Percentiles rank a stretch among this genome's conserved stretches.
These are phyloP conservation scores for Fusarium brevicatenulatum DNA, from an alignment of 2,329 filamentous ascomycete genomes.

Conservation along the genomic window DNA sequence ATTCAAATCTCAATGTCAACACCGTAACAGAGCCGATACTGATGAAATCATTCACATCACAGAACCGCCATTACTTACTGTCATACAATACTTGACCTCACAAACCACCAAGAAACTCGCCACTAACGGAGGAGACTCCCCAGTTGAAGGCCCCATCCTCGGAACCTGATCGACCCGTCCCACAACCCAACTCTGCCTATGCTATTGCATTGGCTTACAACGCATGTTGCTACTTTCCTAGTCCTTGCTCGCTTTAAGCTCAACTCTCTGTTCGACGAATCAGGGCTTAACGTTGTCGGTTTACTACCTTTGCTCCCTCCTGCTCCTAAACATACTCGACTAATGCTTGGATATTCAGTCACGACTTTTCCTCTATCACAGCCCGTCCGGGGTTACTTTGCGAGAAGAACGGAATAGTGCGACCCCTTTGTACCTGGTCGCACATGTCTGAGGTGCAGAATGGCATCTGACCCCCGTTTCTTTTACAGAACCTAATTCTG, in stretches of 20 bases:
- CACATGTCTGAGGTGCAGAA: neutral
- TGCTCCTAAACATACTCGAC: conserved; percentile 4
- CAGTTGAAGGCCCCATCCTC: neutral
- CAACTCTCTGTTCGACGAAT: conserved; percentile 13
- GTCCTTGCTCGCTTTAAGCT: conserved; percentile 23
- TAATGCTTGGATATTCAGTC: conserved; percentile 12
- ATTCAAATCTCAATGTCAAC: neutral
- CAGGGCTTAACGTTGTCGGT: conserved; percentile 6
- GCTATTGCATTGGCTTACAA: conserved; percentile 23
- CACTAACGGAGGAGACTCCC: conserved; percentile 16
- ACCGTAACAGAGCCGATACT: neutral
- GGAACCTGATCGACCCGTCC: conserved; percentile 17
- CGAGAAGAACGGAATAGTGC: neutral
- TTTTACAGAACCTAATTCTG: conserved; percentile 8
- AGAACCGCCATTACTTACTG: neutral
- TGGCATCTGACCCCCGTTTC: neutral
- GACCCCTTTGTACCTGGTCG: conserved; percentile 1
- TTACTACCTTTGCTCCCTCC: conserved; percentile 3
- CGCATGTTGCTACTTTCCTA: conserved; percentile 13
- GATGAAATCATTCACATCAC: conserved; percentile 3
- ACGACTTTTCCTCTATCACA: conserved; percentile 6
- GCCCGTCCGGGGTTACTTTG: neutral
- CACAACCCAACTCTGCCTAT: conserved; percentile 15
- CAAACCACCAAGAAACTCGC: conserved; percentile 22
- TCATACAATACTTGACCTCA: conserved; percentile 1